A percentile compares a stretch with the other conserved stretches of the same genome.
Conservation (phyloP, 495 filamentous ascomycete species). For the Talaromyces nanjingensis region DNA sequence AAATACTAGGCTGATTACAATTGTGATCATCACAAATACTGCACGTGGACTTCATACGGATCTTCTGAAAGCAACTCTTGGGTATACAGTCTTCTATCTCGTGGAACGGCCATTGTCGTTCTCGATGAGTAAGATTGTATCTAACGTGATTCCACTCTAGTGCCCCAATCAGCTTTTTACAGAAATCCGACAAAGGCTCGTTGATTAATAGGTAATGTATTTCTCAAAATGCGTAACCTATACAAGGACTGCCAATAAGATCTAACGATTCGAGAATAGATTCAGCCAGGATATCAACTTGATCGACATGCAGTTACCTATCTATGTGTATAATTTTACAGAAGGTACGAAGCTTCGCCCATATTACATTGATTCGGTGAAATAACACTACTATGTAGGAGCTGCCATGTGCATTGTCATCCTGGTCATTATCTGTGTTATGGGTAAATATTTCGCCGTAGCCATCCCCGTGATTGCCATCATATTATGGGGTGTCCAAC, state of each 20-base stretch:
- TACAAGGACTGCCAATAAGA: neutral
- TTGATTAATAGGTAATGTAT: neutral
- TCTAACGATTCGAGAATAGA: constrained; percentile 27
- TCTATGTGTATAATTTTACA: neutral
- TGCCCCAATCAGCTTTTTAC: neutral
- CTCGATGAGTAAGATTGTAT: neutral
- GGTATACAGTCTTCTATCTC: constrained; percentile 10
- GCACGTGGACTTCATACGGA: constrained; percentile 36
- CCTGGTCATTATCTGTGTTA: constrained; percentile 10
- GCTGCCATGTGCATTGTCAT: neutral
- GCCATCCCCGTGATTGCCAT: constrained; percentile 44
- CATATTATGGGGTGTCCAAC: constrained; percentile 33
- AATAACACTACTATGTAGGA: constrained; percentile 8
- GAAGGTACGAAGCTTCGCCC: neutral
- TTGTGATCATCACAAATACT: neutral
- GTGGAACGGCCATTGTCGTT: neutral
- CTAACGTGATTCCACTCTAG: neutral
- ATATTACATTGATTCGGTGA: neutral
- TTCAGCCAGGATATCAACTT: constrained; percentile 57
- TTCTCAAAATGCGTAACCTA: neutral
- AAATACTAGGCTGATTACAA: neutral
- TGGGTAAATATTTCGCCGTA: constrained; percentile 33
- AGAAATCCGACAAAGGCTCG: neutral
- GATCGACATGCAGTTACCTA: constrained; percentile 49
- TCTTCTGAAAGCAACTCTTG: constrained; percentile 39